Evolutionary conservation across 2,329 filamentous ascomycete genomes (phyloP), one percentile per base, ranked within the genome.

Genomic region (Piedraia hortae): DNA sequence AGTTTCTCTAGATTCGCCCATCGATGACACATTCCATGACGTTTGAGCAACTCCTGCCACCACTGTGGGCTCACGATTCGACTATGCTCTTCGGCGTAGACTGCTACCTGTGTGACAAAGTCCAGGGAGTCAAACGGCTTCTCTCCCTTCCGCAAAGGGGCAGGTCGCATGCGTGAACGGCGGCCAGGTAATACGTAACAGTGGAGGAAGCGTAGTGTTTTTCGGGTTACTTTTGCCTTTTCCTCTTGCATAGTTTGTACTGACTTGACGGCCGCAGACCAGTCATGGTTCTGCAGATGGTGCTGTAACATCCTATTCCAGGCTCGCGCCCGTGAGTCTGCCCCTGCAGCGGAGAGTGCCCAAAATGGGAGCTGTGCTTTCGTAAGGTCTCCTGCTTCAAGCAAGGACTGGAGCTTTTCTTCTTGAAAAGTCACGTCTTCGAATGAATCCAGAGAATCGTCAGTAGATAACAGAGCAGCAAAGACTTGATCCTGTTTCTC

Each of bases 391-490:
- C 46, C 43, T 14, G 42, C 39, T n/a, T 49, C 38, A 12, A 62
- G 47, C 34, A 59, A 62, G 7, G 47, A 47, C 4, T 45, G 31
- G 2, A 71, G 44, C 4, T 70, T 42, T 3, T 44, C 42, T 28
- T 59, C 52, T 34, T 69, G 64, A 6, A 59, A 42, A 4, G 44
- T 30, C 4, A 28, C 30, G 34, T 71, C 55, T 31, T 64, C 62
- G 21, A 66, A 54, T 5, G 55, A 50, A 28, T 69, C 63, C 2
- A 63, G 63, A 42, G 71, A 65, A 26, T 67, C 57, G 35, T 72
- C 65, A 30, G 54, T 65, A 17, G 50, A 35, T 5, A 66, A 33
- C 6, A 67, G 37, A 28, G 53, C 50, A 5, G 50, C 40, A 23
- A 63, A 50, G 10, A 64, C 35, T 4, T 49, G 43, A 14, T 46